These are phyloP conservation scores for Quercus lobata DNA, from an alignment of 331 rosid genomes.

Conservation along the genomic window DNA sequence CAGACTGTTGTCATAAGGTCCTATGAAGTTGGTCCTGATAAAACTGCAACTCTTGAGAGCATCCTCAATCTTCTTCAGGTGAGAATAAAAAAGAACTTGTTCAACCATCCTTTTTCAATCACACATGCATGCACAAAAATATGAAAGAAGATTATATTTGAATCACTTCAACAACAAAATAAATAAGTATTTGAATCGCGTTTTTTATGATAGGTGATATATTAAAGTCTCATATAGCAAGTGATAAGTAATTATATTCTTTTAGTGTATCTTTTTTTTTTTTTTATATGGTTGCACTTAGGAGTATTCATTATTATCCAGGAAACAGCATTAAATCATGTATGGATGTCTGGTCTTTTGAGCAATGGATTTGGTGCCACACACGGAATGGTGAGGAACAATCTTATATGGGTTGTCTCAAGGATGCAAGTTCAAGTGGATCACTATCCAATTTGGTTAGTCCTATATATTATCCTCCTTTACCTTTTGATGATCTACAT, in stretches of 20 bases:
- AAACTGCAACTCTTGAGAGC: slow-evolving; percentile 85
- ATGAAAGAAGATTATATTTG: neutral
- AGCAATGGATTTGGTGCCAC: slow-evolving; percentile 97
- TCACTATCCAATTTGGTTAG: slow-evolving; percentile 82
- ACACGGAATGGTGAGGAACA: slow-evolving; percentile 81
- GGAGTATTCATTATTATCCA: slow-evolving; percentile 16
- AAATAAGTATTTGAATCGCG: too few relatives aligned
- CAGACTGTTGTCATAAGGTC: slow-evolving; percentile 82
- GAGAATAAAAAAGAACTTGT: neutral
- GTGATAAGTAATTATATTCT: neutral
- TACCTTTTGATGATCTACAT: neutral
- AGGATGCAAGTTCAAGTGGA: slow-evolving; percentile 86
- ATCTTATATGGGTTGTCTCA: slow-evolving; percentile 94
- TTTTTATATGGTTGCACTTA: neutral
- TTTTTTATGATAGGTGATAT: too few relatives aligned
- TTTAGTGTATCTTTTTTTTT: neutral
- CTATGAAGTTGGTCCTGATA: slow-evolving; percentile 93
- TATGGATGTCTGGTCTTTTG: slow-evolving; percentile 93
- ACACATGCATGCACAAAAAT: neutral
- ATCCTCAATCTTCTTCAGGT: slow-evolving; percentile 88
- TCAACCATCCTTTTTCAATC: neutral
- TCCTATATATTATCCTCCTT: neutral
- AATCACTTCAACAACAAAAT: neutral
- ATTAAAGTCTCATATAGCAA: too few relatives aligned
- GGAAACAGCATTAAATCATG: slow-evolving; percentile 95